Evolutionary conservation across 2,329 filamentous ascomycete genomes (phyloP).

Genomic region (Lasiodiplodia citricola): DNA sequence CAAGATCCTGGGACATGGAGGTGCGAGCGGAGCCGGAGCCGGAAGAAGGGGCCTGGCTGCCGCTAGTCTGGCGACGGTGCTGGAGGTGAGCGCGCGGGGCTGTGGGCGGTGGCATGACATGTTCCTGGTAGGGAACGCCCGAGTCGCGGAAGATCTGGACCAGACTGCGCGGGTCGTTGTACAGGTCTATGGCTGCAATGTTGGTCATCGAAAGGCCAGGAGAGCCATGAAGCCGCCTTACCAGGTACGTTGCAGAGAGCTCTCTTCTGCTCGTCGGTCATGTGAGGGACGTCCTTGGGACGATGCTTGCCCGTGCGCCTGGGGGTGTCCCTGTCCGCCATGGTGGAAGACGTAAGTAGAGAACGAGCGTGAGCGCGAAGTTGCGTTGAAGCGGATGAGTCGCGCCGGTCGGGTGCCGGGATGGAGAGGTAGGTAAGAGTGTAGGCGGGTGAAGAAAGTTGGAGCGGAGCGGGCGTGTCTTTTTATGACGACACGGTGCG

Average conservation of each 20-base stretch:
- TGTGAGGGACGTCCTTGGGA: slow-evolving; percentile 1
- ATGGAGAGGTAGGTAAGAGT: neutral
- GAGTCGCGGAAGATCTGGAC: slow-evolving; percentile 15
- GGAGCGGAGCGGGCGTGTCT: neutral
- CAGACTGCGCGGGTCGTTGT: slow-evolving; percentile 17
- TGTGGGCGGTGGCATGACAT: neutral
- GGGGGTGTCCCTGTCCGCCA: neutral
- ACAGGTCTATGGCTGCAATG: neutral
- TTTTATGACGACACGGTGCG: neutral
- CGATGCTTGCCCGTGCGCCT: neutral
- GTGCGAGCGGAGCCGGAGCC: neutral
- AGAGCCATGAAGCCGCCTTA: neutral
- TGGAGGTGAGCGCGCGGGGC: neutral
- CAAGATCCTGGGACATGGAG: neutral
- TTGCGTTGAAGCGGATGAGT: neutral
- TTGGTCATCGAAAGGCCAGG: neutral
- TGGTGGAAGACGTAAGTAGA: neutral
- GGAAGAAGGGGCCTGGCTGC: neutral
- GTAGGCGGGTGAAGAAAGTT: neutral
- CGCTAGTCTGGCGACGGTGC: neutral
- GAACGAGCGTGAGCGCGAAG: neutral
- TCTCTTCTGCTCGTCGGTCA: slow-evolving; percentile 7
- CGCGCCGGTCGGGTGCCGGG: neutral
- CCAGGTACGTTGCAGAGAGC: neutral
- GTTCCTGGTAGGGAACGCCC: neutral